phyloP scores from a whole-genome alignment of 768 basidiomycete species.

The Gymnopilus junonius region DNA sequence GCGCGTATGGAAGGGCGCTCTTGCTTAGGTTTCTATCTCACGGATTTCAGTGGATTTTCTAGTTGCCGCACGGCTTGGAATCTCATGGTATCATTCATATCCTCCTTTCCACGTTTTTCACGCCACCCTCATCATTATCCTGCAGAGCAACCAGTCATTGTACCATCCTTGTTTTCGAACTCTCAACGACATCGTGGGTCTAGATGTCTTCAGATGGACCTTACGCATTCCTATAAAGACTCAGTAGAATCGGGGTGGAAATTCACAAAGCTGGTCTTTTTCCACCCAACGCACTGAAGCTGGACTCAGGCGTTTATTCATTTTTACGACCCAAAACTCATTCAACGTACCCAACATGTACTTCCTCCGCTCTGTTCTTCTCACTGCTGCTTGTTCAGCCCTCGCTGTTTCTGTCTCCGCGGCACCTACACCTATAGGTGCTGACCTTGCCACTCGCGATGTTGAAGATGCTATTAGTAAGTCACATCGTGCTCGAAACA shows the following conservation, averaged over 20 bases:
- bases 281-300: neutral
- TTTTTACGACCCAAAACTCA: neutral
- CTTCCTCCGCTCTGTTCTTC: neutral
- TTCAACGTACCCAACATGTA: neutral
- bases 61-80: neutral
- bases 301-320: neutral
- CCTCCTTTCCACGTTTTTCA: neutral
- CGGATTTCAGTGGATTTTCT: neutral
- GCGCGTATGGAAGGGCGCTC: neutral
- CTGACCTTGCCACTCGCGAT: neutral
- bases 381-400: neutral
- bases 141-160: neutral
- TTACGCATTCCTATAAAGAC: neutral
- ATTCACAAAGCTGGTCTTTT: neutral
- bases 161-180: neutral
- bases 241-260: neutral
- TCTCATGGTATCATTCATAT: neutral
- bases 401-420: neutral
- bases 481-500: neutral
- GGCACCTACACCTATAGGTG: neutral
- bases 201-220: neutral
- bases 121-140: neutral
- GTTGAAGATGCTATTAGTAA: neutral
- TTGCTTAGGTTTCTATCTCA: neutral
- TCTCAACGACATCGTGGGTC: neutral